Conservation (phyloP, 2,329 filamentous ascomycete genomes). For the Aureobasidium uvarum region DNA sequence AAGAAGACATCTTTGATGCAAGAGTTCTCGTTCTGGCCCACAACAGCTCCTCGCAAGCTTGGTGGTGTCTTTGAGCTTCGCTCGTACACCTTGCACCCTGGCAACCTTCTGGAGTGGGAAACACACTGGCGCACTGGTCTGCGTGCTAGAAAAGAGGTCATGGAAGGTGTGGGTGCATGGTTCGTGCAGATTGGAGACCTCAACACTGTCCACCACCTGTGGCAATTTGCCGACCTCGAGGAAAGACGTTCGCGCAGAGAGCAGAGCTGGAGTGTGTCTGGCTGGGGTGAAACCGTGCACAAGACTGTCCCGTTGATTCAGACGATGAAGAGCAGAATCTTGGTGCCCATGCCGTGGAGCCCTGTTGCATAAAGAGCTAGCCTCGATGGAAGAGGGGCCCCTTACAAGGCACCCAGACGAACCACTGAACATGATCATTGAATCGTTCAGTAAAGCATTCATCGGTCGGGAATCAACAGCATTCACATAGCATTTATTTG, state of each 20-base stretch:
- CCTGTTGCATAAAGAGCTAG: constrained; percentile 48
- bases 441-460: neutral
- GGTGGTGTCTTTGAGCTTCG: constrained; percentile 94
- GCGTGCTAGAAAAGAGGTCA: constrained; percentile 87
- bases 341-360: constrained; percentile 96
- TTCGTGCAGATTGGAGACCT: constrained; percentile 97
- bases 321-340: constrained; percentile 88
- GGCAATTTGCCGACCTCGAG: constrained; percentile 97
- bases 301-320: constrained; percentile 98
- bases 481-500: constrained; percentile 16
- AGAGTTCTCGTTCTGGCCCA: constrained; percentile 99
- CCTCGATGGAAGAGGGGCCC: neutral
- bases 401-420: neutral
- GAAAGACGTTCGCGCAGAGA: constrained; percentile 87
- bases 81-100: constrained; percentile 93
- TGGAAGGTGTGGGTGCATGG: constrained; percentile 93
- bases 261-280: constrained; percentile 91
- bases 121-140: constrained; percentile 94
- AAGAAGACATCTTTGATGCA: constrained; percentile 96
- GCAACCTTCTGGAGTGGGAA: constrained; percentile 97
- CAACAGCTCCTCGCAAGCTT: constrained; percentile 80
- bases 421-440: neutral
- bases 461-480: constrained; percentile 15
- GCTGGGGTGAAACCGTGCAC: constrained; percentile 96
- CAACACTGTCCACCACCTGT: constrained; percentile 96